These are phyloP conservation scores for Termitomyces heimii DNA, from an alignment of 768 basidiomycete species.

Conservation along the genomic window DNA sequence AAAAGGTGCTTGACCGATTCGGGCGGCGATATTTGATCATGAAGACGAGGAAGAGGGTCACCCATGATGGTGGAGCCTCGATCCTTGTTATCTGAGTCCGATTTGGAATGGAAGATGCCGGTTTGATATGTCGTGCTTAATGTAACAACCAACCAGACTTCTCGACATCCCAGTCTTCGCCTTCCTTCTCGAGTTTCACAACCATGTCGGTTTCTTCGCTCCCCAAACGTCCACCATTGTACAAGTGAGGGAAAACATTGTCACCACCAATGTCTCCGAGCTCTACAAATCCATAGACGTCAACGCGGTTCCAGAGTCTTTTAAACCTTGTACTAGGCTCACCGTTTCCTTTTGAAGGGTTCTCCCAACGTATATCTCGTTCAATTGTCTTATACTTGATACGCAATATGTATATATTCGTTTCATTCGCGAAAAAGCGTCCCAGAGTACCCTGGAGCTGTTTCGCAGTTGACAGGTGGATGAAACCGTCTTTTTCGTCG, in stretches of 20 bases:
- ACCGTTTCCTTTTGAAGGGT: constrained; percentile 28
- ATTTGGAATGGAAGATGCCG: not conserved
- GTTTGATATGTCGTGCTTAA: constrained; percentile 9
- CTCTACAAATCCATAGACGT: constrained; percentile 16
- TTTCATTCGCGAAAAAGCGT: constrained; percentile 37
- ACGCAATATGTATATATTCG: constrained; percentile 35
- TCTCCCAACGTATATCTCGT: constrained; percentile 43
- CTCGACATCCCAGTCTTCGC: constrained; percentile 25
- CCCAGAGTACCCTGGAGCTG: constrained; percentile 43
- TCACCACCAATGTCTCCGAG: constrained; percentile 38
- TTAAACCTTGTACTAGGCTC: not conserved
- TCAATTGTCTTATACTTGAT: constrained; percentile 35
- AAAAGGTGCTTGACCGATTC: constrained; percentile 33
- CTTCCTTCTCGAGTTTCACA: constrained; percentile 18
- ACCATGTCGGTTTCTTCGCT: constrained; percentile 39
- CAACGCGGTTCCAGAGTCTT: not conserved
- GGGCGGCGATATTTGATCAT: constrained; percentile 55
- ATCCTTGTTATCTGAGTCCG: constrained; percentile 31
- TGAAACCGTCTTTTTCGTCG: constrained; percentile 40
- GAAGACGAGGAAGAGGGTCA: constrained; percentile 58
- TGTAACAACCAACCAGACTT: constrained; percentile 26
- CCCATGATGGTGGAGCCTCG: constrained; percentile 61
- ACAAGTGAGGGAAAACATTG: constrained; percentile 49
- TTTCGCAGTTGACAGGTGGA: constrained; percentile 50
- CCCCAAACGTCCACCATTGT: constrained; percentile 40